Evolutionary conservation across 441 rosid species (phyloP).

Genomic region (Gossypium lobatum): DNA sequence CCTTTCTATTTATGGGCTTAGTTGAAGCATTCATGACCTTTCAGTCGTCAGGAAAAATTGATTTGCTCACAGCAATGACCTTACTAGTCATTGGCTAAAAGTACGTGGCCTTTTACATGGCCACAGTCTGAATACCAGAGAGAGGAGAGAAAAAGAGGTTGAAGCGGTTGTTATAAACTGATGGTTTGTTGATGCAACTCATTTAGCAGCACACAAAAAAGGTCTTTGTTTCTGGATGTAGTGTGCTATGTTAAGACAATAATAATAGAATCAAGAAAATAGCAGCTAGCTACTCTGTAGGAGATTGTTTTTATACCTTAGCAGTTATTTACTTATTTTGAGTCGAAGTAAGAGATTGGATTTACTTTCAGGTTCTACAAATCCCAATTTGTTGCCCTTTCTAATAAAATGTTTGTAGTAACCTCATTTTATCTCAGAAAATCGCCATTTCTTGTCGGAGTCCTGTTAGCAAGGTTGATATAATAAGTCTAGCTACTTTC

Average conservation of each 20-base stretch:
- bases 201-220: background rate
- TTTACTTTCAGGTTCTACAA: background rate
- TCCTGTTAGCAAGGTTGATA: background rate
- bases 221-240: background rate
- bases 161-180: background rate
- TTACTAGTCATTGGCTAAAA: background rate
- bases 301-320: background rate
- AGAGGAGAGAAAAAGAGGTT: background rate
- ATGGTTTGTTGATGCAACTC: background rate
- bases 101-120: background rate
- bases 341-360: background rate
- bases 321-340: background rate
- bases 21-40: background rate
- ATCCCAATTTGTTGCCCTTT: background rate
- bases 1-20: background rate
- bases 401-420: background rate
- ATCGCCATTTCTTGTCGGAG: background rate
- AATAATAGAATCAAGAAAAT: background rate
- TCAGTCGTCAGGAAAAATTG: background rate
- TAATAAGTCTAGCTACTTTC: background rate
- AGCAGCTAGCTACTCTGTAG: constrained; percentile 1
- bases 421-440: background rate
- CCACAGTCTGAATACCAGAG: background rate
- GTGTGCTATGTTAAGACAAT: background rate
- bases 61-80: background rate